Conservation (phyloP, 371 early-diverging fungal genomes). For the Smittium culicis region DNA sequence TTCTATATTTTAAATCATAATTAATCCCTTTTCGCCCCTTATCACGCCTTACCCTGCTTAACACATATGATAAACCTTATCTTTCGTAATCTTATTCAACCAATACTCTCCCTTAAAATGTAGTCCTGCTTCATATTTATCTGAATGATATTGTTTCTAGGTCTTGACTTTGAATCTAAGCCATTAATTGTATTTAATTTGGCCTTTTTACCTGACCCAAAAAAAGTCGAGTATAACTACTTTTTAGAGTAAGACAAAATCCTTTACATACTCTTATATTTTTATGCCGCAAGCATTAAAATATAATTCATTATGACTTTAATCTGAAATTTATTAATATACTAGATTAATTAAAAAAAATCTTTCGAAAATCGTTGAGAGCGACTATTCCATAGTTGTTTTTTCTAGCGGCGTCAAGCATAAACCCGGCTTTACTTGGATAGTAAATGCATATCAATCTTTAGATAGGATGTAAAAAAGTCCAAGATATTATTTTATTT, state of each 20-base stretch:
- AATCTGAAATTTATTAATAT: neutral
- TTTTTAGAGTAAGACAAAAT: conserved; percentile 32
- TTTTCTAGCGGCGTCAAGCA: conserved; percentile 67
- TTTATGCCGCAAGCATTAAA: conserved; percentile 30
- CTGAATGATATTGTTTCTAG: conserved; percentile 28
- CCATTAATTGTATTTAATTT: conserved; percentile 69
- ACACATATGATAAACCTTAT: neutral
- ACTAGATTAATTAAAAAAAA: conserved; percentile 14
- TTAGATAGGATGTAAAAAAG: conserved; percentile 38
- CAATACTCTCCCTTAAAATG: too few relatives aligned
- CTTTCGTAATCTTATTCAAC: neutral
- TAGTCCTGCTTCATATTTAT: too few relatives aligned
- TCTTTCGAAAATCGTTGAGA: conserved; percentile 50
- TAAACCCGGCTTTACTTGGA: conserved; percentile 72
- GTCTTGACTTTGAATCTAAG: conserved; percentile 67
- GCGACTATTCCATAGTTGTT: conserved; percentile 69
- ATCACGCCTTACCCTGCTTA: neutral
- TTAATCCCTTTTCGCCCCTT: neutral
- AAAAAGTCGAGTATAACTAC: conserved; percentile 57
- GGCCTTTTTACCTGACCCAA: conserved; percentile 64
- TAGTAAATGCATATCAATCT: conserved; percentile 63
- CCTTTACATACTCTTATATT: conserved; percentile 9
- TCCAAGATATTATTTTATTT: too few relatives aligned
- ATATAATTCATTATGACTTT: conserved; percentile 32
- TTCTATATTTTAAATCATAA: neutral